Conservation (phyloP, 257 asterid genomes). For the Ehretia macrophylla region DNA sequence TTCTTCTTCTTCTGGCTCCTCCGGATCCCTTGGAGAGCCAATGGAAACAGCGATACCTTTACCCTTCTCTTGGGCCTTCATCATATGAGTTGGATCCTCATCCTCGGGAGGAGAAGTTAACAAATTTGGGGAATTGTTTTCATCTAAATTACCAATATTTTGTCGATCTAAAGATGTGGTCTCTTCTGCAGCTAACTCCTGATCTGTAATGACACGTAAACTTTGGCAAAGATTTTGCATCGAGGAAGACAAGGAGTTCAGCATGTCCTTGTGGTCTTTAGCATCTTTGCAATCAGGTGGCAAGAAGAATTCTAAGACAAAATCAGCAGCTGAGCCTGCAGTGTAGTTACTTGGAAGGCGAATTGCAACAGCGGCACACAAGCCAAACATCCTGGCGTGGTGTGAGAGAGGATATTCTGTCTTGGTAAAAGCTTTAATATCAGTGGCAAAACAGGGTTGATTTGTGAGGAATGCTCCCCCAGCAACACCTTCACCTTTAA, state of each 20-base stretch:
- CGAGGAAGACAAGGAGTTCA: constrained; percentile 49
- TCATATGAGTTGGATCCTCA: constrained; percentile 29
- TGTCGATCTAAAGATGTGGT: constrained; percentile 17
- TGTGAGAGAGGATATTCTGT: constrained; percentile 77
- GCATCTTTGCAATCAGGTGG: constrained; percentile 52
- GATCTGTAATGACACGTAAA: constrained; percentile 53
- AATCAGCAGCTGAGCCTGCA: constrained; percentile 42
- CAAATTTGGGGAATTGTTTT: constrained; percentile 15
- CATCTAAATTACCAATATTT: constrained; percentile 17
- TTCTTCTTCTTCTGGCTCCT: constrained; percentile 39
- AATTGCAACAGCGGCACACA: constrained; percentile 68
- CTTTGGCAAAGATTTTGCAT: constrained; percentile 55
- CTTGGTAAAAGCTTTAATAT: constrained; percentile 58
- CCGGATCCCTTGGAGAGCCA: constrained; percentile 26
- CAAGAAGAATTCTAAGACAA: constrained; percentile 71
- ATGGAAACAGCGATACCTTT: constrained; percentile 40
- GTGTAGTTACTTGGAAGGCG: constrained; percentile 62
- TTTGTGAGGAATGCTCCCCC: constrained; percentile 71
- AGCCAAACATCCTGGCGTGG: constrained; percentile 47
- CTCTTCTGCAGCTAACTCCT: constrained; percentile 53
- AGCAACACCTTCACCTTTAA: constrained; percentile 74
- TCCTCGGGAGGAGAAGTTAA: constrained; percentile 23
- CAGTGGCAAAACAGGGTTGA: constrained; percentile 63
- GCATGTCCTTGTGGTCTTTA: constrained; percentile 53
- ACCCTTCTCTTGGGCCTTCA: constrained; percentile 41